Base-by-base conservation (phyloP, 192 early-diverging fungal genomes). In the Backusella australiensis region DNA sequence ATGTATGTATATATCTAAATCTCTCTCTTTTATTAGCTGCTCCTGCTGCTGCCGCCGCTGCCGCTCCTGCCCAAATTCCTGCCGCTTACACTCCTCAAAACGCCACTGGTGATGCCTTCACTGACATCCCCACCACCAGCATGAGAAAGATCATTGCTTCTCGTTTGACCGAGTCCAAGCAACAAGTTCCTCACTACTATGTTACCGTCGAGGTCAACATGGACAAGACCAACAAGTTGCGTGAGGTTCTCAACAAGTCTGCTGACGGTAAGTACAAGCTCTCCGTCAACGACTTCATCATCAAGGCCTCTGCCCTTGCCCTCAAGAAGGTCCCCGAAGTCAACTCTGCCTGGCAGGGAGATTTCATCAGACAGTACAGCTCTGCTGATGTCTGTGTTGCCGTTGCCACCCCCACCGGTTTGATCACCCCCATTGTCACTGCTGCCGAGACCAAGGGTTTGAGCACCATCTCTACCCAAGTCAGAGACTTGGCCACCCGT, bases 281-380 rank as follows among this genome's bases (percentile, higher is more conserved):
- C 36, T 98, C 96, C 32, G 93, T 99, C 80, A 99, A 99, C 82
- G 98, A 99, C 85, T 98, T 99, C 83, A 90, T 99, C 35, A 91
- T 99, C 89, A 99, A 99, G 91, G 96, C 98, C 0, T 90, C 95
- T 21, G 92, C 91, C 73, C 88, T 94, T 65, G 93, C 97, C 14
- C 88, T 99, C 52, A 90, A 91, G 81, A 93, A 93, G 73, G 94
- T 98, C 6, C 98, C 98, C 29, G 96, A 94, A 67, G 96, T 95
- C 74, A 99, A 99, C 92, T 91, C 88, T 75, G 86, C 93, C 15
- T 96, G 94, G 94, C 80, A 86, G 79, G 84, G 84, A 44, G 92
- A 93, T 65, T 95, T 93, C 78, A 96, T 99, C 83, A 89, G 98
- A 71, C 94, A 98, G 80, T 95, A 93, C 92, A 93, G 95, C 79